phyloP scores from a whole-genome alignment of 768 basidiomycete genomes.

The Postia placenta region DNA sequence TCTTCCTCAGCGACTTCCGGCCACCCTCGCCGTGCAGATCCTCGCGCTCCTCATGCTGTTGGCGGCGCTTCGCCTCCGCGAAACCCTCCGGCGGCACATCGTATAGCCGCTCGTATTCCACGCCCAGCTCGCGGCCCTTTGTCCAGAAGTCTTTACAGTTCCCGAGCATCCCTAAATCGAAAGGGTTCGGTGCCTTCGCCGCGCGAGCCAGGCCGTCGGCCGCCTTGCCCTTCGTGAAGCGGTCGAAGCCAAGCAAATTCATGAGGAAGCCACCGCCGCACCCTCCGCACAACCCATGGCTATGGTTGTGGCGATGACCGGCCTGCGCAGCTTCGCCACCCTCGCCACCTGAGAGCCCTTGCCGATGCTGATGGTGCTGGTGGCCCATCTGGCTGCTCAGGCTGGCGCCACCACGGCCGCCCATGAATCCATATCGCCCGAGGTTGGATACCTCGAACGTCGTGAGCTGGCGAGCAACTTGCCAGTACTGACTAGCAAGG shows the following conservation, averaged over 20 bases:
- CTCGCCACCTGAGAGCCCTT: slow-evolving; percentile 29
- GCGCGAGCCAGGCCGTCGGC: slow-evolving; percentile 80
- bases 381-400: slow-evolving; percentile 75
- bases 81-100: slow-evolving; percentile 88
- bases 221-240: slow-evolving; percentile 89
- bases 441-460: slow-evolving; percentile 95
- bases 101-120: slow-evolving; percentile 87
- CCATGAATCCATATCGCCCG: slow-evolving; percentile 95
- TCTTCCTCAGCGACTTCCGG: slow-evolving; percentile 39
- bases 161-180: slow-evolving; percentile 70
- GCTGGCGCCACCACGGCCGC: slow-evolving; percentile 72
- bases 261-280: slow-evolving; percentile 67
- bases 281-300: slow-evolving; percentile 30
- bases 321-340: slow-evolving; percentile 35
- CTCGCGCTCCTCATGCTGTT: slow-evolving; percentile 52
- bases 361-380: slow-evolving; percentile 39
- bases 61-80: slow-evolving; percentile 58
- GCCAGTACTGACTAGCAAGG: slow-evolving; percentile 83
- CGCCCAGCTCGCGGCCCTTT: slow-evolving; percentile 74
- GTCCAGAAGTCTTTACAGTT: slow-evolving; percentile 97
- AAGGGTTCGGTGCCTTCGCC: slow-evolving; percentile 79
- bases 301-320: slow-evolving; percentile 34
- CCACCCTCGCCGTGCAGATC: slow-evolving; percentile 32
- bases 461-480: slow-evolving; percentile 91
- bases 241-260: slow-evolving; percentile 87